These are phyloP conservation scores for Rusavskia elegans DNA, from an alignment of 495 filamentous ascomycete genomes.

Conservation along the genomic window DNA sequence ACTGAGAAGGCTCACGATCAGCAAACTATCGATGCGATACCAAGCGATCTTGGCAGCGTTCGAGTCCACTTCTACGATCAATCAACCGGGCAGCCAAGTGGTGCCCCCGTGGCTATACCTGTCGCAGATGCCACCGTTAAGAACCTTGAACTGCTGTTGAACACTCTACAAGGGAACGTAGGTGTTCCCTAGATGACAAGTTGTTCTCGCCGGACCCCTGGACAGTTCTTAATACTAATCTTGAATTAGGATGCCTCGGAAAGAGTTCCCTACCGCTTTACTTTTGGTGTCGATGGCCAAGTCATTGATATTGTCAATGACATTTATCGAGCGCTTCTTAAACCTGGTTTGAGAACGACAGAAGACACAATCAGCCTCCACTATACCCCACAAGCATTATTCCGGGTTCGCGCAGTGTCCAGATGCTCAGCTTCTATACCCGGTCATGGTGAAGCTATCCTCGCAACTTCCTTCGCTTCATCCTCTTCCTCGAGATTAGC, in stretches of 20 bases:
- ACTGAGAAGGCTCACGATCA: slow-evolving; percentile 58
- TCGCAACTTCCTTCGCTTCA: slow-evolving; percentile 79
- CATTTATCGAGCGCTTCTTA: slow-evolving; percentile 55
- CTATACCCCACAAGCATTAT: slow-evolving; percentile 85
- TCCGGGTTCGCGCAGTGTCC: slow-evolving; percentile 82
- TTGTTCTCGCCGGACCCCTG: slow-evolving; percentile 2
- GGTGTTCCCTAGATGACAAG: slow-evolving; percentile 19
- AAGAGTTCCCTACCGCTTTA: slow-evolving; percentile 78
- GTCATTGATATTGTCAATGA: slow-evolving; percentile 48
- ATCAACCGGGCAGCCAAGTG: slow-evolving; percentile 50
- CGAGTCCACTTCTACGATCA: slow-evolving; percentile 81
- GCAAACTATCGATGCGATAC: slow-evolving; percentile 57
- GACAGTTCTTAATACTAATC: slow-evolving; percentile 1
- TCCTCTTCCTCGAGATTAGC: slow-evolving; percentile 65
- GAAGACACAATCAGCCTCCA: slow-evolving; percentile 64
- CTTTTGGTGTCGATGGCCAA: slow-evolving; percentile 41
- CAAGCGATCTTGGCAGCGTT: slow-evolving; percentile 59
- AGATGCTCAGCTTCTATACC: slow-evolving; percentile 76
- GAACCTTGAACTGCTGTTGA: slow-evolving; percentile 82
- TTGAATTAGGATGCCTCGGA: slow-evolving; percentile 49
- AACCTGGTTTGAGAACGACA: slow-evolving; percentile 44
- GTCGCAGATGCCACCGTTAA: slow-evolving; percentile 75
- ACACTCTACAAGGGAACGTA: slow-evolving; percentile 72
- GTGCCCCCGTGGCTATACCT: slow-evolving; percentile 60
- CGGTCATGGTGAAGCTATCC: slow-evolving; percentile 85